Evolutionary conservation across 805 yeast species (phyloP), one percentile per base, ranked within the genome.

Genomic region (Saccharomycopsis synnaedendra): DNA sequence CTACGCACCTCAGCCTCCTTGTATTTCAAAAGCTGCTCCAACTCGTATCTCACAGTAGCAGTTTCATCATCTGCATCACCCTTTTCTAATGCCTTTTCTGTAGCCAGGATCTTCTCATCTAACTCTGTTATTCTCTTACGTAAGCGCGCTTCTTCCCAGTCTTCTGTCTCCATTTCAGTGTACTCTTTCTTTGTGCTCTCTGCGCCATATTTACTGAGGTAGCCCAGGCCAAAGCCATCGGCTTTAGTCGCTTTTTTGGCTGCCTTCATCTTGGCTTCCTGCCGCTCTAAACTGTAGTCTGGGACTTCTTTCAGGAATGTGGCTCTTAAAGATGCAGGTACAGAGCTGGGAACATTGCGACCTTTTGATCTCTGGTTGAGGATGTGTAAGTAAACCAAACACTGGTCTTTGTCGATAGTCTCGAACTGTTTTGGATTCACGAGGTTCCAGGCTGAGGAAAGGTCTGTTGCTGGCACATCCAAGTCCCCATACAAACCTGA

Each of bases 331-430:
- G 93, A 79, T 1, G 89, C 85, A 19, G 98, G 98, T n/a, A 93
- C 88, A n/a, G 88, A 82, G 49, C 93, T 71, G 39, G 98, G 98
- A 30, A 93, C 80, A 46, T 90, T 72, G 57, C 81, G 82, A 50
- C 82, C 78, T 58, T 85, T 85, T 35, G 74, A 69, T 55, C 96
- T 75, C 64, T 90, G 96, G 64, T 89, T 88, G 57, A 93, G 71
- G 55, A 89, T 86, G 64, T 93, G 98, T 53, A 93, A 70, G 57
- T 85, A 88, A 37, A 86, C 95, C 52, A 88, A 65, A 29, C 88
- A 80, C 62, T 94, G 97, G 65, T 93, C 97, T 58, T 84, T 88
- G 63, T 89, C 97, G 53, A 93, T 88, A 6, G 95, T 82, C 58
- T 82, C 86, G 45, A 79, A 78, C 47, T 83, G 80, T 58, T 85